A percentile compares a stretch with the other conserved stretches of the same genome.
Conservation (phyloP, 495 filamentous ascomycete species). For the Halenospora varia region DNA sequence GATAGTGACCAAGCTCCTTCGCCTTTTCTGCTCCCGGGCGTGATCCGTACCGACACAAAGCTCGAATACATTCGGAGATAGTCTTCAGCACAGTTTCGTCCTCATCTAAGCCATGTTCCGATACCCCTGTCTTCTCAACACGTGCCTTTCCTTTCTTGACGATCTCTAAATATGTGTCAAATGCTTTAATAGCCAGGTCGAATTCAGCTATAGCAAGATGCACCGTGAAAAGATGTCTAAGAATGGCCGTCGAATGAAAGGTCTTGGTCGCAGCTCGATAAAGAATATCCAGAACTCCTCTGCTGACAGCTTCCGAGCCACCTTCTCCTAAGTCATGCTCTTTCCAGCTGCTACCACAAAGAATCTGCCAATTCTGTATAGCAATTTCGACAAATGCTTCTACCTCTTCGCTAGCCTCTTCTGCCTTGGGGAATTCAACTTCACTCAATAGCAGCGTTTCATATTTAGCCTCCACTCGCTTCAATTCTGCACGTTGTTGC, state of each 20-base stretch:
- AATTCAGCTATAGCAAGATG: constrained; percentile 85
- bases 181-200: constrained; percentile 77
- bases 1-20: constrained; percentile 54
- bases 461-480: constrained; percentile 68
- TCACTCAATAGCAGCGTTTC: constrained; percentile 70
- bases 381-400: constrained; percentile 78
- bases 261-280: constrained; percentile 88
- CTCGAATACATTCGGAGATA: constrained; percentile 67
- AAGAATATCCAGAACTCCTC: constrained; percentile 73
- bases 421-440: constrained; percentile 78
- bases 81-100: constrained; percentile 72
- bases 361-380: constrained; percentile 76
- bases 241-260: constrained; percentile 84
- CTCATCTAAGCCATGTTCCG: constrained; percentile 69
- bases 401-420: constrained; percentile 65
- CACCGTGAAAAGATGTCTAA: constrained; percentile 84
- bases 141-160: constrained; percentile 75
- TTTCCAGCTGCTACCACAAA: constrained; percentile 70
- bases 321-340: constrained; percentile 76
- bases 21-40: constrained; percentile 73
- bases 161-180: constrained; percentile 86
- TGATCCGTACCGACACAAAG: constrained; percentile 78
- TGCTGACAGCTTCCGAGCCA: constrained; percentile 66
- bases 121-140: constrained; percentile 69
- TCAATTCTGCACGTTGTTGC: constrained; percentile 67